Conservation (phyloP, 2,329 filamentous ascomycete species). For the Claviceps africana region DNA sequence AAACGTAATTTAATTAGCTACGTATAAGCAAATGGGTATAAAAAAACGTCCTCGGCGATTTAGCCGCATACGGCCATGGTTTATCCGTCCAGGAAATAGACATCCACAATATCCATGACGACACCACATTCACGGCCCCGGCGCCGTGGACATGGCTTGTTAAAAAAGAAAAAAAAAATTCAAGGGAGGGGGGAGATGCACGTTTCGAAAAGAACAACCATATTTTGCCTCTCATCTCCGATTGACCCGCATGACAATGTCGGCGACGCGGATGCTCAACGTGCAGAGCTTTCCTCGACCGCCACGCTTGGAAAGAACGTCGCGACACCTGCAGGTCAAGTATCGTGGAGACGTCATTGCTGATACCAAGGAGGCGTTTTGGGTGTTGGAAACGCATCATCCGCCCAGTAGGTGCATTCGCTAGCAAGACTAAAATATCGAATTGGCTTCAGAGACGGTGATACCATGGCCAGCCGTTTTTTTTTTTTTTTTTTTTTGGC, state of each 20-base stretch:
- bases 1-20: no score
- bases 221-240: slow-evolving; percentile 11
- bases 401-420: slow-evolving; percentile 37
- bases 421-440: no score
- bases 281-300: slow-evolving; percentile 45
- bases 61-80: no score
- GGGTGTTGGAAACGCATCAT: slow-evolving; percentile 49
- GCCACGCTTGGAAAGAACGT: slow-evolving; percentile 38
- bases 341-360: slow-evolving; percentile 41
- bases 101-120: background rate
- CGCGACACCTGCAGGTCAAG: slow-evolving; percentile 40
- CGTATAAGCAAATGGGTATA: no score
- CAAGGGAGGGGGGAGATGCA: no score
- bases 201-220: background rate
- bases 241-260: slow-evolving; percentile 7
- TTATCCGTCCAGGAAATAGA: background rate
- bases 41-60: no score
- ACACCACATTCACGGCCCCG: background rate
- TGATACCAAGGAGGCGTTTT: slow-evolving; percentile 44
- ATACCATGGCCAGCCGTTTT: no score
- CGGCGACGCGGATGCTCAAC: slow-evolving; percentile 31
- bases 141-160: background rate
- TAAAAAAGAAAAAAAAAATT: no score
- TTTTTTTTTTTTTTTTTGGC: background rate
- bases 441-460: no score